Conservation (phyloP, 495 filamentous ascomycete species). For the Hypoxylon subgilvum region DNA sequence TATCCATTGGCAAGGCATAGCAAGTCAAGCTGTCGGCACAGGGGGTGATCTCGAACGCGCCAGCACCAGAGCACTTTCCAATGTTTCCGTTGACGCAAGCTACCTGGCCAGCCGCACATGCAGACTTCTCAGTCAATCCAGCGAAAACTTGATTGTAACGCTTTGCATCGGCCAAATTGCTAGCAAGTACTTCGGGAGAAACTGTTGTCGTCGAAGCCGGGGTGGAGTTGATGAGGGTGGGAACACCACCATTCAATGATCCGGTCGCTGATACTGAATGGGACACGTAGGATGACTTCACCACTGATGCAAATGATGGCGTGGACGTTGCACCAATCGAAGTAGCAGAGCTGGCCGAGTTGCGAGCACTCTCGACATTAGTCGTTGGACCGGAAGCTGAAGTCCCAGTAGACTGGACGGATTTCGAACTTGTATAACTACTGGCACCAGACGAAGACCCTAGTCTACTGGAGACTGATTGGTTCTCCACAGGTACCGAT, state of each 20-base stretch:
- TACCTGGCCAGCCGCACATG: conserved; percentile 46
- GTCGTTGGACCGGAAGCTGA: not conserved
- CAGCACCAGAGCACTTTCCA: conserved; percentile 39
- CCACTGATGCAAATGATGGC: conserved; percentile 14
- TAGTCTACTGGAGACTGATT: not conserved
- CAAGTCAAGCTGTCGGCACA: conserved; percentile 44
- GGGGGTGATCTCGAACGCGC: conserved; percentile 40
- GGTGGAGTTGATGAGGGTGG: conserved; percentile 45
- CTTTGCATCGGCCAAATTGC: conserved; percentile 47
- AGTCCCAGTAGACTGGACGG: too few relatives aligned
- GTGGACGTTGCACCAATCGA: not conserved
- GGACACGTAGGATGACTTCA: conserved; percentile 31
- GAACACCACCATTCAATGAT: conserved; percentile 39
- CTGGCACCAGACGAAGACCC: not conserved
- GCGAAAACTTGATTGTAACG: conserved; percentile 47
- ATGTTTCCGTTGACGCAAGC: conserved; percentile 50
- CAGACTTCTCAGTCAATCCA: conserved; percentile 45
- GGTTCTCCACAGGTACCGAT: not conserved
- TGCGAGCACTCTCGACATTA: not conserved
- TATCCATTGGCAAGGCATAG: conserved; percentile 52
- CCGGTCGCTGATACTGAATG: conserved; percentile 39
- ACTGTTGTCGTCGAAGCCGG: conserved; percentile 46
- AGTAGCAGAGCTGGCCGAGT: not conserved
- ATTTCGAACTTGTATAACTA: not conserved
- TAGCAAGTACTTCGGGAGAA: conserved; percentile 40